Conservation (phyloP, 2,329 filamentous ascomycete genomes). For the Penicillium freii region DNA sequence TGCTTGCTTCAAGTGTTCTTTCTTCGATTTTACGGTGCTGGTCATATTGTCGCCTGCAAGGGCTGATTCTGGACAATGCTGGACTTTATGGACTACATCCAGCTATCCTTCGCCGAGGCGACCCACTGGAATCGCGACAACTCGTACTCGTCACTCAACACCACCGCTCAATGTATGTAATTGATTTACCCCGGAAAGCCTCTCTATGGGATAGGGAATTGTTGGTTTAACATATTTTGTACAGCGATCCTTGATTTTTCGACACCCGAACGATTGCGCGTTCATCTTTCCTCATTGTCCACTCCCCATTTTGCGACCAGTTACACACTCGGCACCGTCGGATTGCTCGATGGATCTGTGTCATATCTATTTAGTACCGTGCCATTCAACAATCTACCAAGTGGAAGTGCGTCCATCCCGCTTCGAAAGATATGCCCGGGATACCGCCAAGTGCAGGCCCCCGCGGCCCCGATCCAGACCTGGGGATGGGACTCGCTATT, state of each 20-base stretch:
- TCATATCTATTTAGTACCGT: constrained; percentile 94
- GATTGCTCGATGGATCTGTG: constrained; percentile 92
- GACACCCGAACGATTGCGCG: constrained; percentile 76
- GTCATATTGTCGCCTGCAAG: constrained; percentile 1
- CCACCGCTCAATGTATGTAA: constrained; percentile 69
- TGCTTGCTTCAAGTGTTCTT: background rate
- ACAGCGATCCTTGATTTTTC: constrained; percentile 82
- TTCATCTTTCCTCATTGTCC: constrained; percentile 87
- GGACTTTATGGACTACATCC: constrained; percentile 96
- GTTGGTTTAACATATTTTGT: background rate
- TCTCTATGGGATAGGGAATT: background rate
- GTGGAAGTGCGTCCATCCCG: constrained; percentile 71
- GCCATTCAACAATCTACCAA: constrained; percentile 64
- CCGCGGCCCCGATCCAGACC: constrained; percentile 34
- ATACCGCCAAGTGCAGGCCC: constrained; percentile 69
- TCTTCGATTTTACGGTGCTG: background rate
- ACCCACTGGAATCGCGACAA: constrained; percentile 90
- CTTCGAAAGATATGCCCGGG: constrained; percentile 76
- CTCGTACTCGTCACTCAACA: constrained; percentile 82
- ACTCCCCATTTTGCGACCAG: constrained; percentile 92
- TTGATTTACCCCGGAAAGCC: background rate
- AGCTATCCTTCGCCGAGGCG: constrained; percentile 81
- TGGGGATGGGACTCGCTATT: constrained; percentile 36
- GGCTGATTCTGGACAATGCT: constrained; percentile 61
- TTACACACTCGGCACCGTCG: constrained; percentile 85